These are phyloP conservation scores for Falciphora oryzae DNA, from an alignment of 2,329 filamentous ascomycete species.

Conservation along the genomic window DNA sequence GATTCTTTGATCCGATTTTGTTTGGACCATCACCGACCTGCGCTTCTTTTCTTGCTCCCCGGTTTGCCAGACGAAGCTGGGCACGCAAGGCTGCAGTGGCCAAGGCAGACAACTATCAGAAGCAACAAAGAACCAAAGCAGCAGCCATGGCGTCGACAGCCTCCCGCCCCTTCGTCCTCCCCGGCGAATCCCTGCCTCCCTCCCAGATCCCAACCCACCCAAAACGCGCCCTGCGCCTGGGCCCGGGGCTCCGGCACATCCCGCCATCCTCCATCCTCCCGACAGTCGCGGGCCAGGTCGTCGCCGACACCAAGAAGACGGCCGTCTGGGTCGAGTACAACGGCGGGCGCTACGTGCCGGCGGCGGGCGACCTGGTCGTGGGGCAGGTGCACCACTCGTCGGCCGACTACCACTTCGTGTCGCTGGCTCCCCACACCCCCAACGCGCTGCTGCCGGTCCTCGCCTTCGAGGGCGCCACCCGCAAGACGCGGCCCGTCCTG, in stretches of 20 bases:
- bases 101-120: too few relatives aligned
- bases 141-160: neutral
- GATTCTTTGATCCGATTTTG: neutral
- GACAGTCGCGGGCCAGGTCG: conserved; percentile 61
- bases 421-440: conserved; percentile 60
- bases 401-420: conserved; percentile 73
- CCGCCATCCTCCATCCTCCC: conserved; percentile 68
- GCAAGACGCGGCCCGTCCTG: conserved; percentile 83
- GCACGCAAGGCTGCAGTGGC: too few relatives aligned
- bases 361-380: conserved; percentile 79
- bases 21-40: too few relatives aligned
- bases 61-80: too few relatives aligned
- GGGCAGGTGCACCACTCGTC: conserved; percentile 74
- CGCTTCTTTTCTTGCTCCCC: too few relatives aligned
- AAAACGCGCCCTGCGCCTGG: conserved; percentile 70
- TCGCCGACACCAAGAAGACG: conserved; percentile 66
- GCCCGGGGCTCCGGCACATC: conserved; percentile 76
- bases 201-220: conserved; percentile 61
- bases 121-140: neutral
- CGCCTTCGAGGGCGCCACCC: conserved; percentile 87
- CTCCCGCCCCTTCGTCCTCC: conserved; percentile 58
- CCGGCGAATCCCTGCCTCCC: conserved; percentile 69
- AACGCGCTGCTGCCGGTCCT: conserved; percentile 73
- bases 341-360: conserved; percentile 69
- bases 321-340: conserved; percentile 71